phyloP scores from a whole-genome alignment of 495 filamentous ascomycete species.

The Tuber magnatum region DNA sequence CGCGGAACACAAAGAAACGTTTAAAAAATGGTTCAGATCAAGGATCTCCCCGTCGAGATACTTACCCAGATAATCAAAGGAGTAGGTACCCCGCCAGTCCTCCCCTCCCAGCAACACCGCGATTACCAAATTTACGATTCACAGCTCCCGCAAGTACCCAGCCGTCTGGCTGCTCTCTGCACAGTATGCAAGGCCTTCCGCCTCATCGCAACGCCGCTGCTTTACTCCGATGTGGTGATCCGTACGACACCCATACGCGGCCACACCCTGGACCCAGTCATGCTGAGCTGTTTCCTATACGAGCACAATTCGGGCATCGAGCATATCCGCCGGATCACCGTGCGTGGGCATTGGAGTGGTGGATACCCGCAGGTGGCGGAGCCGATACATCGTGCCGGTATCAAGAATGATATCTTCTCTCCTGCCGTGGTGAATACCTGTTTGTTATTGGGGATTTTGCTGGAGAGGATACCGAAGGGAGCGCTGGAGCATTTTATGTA shows the following conservation, averaged over 20 bases:
- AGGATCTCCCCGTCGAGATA: conserved; percentile 16
- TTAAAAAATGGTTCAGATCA: conserved; percentile 2
- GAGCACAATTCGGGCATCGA: conserved; percentile 13
- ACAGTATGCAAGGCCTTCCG: conserved; percentile 13
- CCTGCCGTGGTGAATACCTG: conserved; percentile 16
- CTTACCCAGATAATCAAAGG: conserved; percentile 14
- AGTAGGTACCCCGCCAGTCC: conserved; percentile 8
- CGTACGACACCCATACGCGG: neutral
- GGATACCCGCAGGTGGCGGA: neutral
- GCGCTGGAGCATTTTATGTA: conserved; percentile 20
- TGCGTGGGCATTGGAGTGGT: conserved; percentile 8
- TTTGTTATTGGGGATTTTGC: conserved; percentile 15
- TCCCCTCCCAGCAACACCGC: neutral
- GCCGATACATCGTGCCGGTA: neutral
- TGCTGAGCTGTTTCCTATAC: conserved; percentile 15
- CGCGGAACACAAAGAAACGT: neutral
- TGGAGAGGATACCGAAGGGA: conserved; percentile 16
- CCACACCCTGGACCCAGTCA: conserved; percentile 15
- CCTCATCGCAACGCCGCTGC: conserved; percentile 8
- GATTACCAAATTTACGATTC: conserved; percentile 12
- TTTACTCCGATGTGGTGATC: conserved; percentile 17
- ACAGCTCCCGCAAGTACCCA: conserved; percentile 19
- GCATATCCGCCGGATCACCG: conserved; percentile 15
- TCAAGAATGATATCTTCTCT: conserved; percentile 11
- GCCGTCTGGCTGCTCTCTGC: conserved; percentile 13